Evolutionary conservation across 2,329 filamentous ascomycete species (phyloP).

Genomic region (Immersiporthe knoxdaviesiana): DNA sequence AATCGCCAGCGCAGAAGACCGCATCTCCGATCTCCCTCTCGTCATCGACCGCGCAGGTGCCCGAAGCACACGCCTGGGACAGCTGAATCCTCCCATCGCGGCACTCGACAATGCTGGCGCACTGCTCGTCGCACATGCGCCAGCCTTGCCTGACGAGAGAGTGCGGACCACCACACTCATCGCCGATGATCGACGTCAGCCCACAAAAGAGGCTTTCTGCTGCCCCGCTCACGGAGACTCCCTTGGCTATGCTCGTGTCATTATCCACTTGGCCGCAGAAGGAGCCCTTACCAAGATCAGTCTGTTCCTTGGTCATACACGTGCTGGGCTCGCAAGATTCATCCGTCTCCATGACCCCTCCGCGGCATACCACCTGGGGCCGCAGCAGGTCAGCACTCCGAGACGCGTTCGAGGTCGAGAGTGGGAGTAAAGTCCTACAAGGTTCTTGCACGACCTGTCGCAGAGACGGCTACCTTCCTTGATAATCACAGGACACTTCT

Average conservation of each 20-base stretch:
- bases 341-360: conserved; percentile 2
- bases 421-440: background rate
- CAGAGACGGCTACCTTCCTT: background rate
- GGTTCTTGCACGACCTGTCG: background rate
- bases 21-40: background rate
- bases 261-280: background rate
- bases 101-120: background rate
- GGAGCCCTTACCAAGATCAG: background rate
- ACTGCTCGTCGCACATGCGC: background rate
- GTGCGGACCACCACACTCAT: background rate
- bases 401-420: background rate
- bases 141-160: background rate
- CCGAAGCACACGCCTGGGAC: background rate
- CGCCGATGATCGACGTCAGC: background rate
- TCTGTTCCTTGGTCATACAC: background rate
- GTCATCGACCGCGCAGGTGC: background rate
- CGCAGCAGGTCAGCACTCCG: background rate
- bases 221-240: background rate
- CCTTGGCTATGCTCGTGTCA: background rate
- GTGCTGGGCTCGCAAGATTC: background rate
- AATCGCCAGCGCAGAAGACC: background rate
- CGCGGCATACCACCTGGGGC: conserved; percentile 1
- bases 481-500: background rate
- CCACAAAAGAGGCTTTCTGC: background rate
- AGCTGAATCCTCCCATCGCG: background rate